Conservation (phyloP, 768 basidiomycete species). For the Tricholoma hemisulphureum region DNA sequence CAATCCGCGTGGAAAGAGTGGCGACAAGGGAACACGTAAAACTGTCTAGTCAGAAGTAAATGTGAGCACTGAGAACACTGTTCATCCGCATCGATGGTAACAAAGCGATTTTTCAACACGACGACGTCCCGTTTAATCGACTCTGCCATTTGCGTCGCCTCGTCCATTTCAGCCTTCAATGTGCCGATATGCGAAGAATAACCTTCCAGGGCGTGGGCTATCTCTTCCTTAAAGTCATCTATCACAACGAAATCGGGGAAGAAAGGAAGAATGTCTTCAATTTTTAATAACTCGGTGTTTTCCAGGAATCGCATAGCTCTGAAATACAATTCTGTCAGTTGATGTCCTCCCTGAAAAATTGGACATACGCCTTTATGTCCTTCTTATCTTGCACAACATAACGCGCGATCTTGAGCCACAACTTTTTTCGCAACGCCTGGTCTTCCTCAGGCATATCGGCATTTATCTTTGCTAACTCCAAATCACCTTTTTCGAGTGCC, state of each 20-base stretch:
- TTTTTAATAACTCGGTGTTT: conserved; percentile 90
- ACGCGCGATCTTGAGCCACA: conserved; percentile 98
- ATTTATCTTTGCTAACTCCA: conserved; percentile 92
- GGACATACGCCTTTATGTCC: conserved; percentile 92
- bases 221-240: conserved; percentile 99
- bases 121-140: conserved; percentile 91
- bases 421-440: conserved; percentile 78
- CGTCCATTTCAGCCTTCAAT: conserved; percentile 94
- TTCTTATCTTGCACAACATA: conserved; percentile 98
- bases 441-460: conserved; percentile 96
- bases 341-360: not conserved
- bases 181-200: conserved; percentile 89
- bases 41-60: conserved; percentile 81
- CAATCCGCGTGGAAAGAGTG: conserved; percentile 98
- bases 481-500: conserved; percentile 89
- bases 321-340: conserved; percentile 7
- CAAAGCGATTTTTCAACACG: conserved; percentile 82
- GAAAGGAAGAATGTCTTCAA: conserved; percentile 98
- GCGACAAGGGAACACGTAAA: conserved; percentile 98
- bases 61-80: conserved; percentile 80
- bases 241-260: conserved; percentile 99
- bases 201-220: conserved; percentile 91
- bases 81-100: conserved; percentile 87
- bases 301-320: conserved; percentile 98
- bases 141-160: conserved; percentile 88